phyloP scores from a whole-genome alignment of 2,329 filamentous ascomycete genomes.

The Talaromyces sp. region DNA sequence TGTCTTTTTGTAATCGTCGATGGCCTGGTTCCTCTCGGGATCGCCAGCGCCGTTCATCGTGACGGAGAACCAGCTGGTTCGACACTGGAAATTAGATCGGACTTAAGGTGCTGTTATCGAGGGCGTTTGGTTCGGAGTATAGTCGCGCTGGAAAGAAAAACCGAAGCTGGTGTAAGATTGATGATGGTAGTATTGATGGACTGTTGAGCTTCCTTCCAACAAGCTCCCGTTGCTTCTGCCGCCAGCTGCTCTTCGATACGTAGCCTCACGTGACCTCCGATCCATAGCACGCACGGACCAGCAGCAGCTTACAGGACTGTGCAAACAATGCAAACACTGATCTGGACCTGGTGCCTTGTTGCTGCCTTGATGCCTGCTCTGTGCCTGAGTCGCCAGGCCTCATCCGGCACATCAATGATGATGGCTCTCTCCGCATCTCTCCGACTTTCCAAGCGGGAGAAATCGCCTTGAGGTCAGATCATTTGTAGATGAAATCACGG shows the following conservation, averaged over 20 bases:
- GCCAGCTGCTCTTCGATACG: conserved; percentile 7
- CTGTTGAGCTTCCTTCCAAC: conserved; percentile 12
- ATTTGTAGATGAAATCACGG: conserved; percentile 10
- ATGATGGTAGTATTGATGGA: not conserved
- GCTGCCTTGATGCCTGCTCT: not conserved
- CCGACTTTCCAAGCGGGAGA: conserved; percentile 37
- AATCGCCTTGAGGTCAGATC: conserved; percentile 30
- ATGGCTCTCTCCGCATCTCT: conserved; percentile 24
- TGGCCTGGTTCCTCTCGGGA: conserved; percentile 62
- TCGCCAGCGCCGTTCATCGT: conserved; percentile 44
- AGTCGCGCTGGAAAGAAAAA: no score
- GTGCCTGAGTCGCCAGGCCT: conserved; percentile 10
- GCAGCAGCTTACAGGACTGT: no score
- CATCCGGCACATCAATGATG: not conserved
- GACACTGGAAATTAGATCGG: not conserved
- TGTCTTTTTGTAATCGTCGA: conserved; percentile 73
- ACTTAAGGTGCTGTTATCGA: not conserved
- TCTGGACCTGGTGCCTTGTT: not conserved
- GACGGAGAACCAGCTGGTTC: conserved; percentile 18
- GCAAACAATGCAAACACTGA: conserved; percentile 12
- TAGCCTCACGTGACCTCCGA: conserved; percentile 10
- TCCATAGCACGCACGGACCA: conserved; percentile 9
- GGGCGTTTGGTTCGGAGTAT: no score
- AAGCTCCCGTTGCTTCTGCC: conserved; percentile 15
- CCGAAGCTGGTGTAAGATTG: conserved; percentile 9